Evolutionary conservation across 202 grass and related monocot genomes (phyloP).

Genomic region (Brachypodium distachyon): DNA sequence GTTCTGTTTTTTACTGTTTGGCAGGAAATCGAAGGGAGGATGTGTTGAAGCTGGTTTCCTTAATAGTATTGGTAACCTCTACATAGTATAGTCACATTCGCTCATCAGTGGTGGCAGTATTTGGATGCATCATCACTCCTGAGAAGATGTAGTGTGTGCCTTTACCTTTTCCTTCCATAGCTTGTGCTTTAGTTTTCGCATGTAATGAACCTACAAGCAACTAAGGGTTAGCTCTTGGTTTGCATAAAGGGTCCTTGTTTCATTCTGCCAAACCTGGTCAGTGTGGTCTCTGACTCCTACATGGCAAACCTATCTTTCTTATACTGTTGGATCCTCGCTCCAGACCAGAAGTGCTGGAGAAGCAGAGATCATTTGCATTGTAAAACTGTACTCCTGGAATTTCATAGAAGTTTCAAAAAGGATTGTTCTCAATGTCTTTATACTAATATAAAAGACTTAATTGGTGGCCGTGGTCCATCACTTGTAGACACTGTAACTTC

Average conservation of each 20-base stretch:
- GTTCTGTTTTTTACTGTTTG: neutral
- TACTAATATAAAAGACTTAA: no score
- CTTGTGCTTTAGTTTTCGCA: slow-evolving; percentile 25
- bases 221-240: slow-evolving; percentile 30
- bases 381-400: slow-evolving; percentile 12
- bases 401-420: slow-evolving; percentile 6
- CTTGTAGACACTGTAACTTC: no score
- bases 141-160: slow-evolving; percentile 43
- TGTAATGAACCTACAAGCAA: slow-evolving; percentile 32
- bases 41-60: slow-evolving; percentile 33
- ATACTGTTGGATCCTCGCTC: slow-evolving; percentile 26
- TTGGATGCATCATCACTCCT: slow-evolving; percentile 47
- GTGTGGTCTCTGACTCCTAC: slow-evolving; percentile 29
- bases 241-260: slow-evolving; percentile 32
- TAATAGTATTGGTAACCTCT: slow-evolving; percentile 26
- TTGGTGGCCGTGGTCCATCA: no score
- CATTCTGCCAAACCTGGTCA: slow-evolving; percentile 34
- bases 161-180: slow-evolving; percentile 32
- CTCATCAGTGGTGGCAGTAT: slow-evolving; percentile 58
- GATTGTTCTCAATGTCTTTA: slow-evolving; percentile 16
- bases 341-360: slow-evolving; percentile 47
- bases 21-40: slow-evolving; percentile 27
- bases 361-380: slow-evolving; percentile 34
- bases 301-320: slow-evolving; percentile 9
- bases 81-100: slow-evolving; percentile 41